A percentile compares a stretch with the other conserved stretches of the same genome.
Conservation (phyloP, 805 yeast genomes). For the Wickerhamiella hasegawae region DNA sequence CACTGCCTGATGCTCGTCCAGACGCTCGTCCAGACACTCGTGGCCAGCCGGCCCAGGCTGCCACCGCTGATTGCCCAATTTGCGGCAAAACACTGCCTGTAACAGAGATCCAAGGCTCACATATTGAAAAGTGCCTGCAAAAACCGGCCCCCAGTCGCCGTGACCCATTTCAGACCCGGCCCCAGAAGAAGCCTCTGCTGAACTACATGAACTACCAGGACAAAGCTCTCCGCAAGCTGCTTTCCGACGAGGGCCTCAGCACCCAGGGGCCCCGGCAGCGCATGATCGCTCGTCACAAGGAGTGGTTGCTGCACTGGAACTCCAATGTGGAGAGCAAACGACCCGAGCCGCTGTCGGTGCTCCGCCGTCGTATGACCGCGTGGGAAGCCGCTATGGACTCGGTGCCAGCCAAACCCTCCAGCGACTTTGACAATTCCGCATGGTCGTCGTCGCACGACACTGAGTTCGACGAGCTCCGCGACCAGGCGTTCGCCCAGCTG, state of each 20-base stretch:
- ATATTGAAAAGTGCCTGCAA: conserved; percentile 43
- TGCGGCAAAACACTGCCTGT: conserved; percentile 42
- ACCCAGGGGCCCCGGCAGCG: conserved; percentile 45
- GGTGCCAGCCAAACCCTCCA: no score
- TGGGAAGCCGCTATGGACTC: conserved; percentile 12
- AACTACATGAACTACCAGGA: conserved; percentile 46
- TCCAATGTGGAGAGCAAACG: conserved; percentile 59
- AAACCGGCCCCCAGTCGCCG: not conserved
- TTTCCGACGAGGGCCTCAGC: conserved; percentile 39
- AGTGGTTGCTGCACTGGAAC: conserved; percentile 63
- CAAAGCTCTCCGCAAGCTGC: conserved; percentile 43
- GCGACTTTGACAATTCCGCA: not conserved
- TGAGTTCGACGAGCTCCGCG: conserved; percentile 11
- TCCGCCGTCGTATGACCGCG: conserved; percentile 36
- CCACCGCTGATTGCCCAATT: conserved; percentile 48
- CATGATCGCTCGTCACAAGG: conserved; percentile 56
- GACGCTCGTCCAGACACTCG: no score
- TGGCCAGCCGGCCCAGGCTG: conserved; percentile 6
- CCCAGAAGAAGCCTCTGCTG: conserved; percentile 25
- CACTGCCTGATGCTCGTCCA: not conserved
- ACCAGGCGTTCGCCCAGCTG: conserved; percentile 5
- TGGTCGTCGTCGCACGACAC: conserved; percentile 14
- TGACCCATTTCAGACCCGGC: not conserved
- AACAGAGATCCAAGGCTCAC: conserved; percentile 37
- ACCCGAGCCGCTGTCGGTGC: conserved; percentile 41